Conservation (phyloP, 129 eudicot genomes). For the Pseudognaphalium luteoalbum region DNA sequence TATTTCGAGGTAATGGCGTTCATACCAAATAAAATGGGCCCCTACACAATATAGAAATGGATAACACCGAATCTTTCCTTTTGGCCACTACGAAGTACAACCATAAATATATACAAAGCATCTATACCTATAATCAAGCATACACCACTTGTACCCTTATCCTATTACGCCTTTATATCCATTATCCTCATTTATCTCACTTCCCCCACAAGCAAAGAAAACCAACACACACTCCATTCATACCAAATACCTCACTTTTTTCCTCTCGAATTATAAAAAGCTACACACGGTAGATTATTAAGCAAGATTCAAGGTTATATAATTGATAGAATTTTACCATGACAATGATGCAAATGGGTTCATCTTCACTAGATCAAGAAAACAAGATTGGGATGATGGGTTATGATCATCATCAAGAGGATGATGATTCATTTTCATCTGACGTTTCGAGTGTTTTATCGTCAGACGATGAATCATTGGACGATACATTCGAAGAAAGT, state of each 20-base stretch:
- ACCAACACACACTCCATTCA: background rate
- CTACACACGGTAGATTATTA: constrained; percentile 19
- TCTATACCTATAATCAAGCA: constrained; percentile 19
- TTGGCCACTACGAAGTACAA: constrained; percentile 26
- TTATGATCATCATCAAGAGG: constrained; percentile 23
- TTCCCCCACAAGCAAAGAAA: constrained; percentile 35
- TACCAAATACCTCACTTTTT: constrained; percentile 1
- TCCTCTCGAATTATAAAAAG: constrained; percentile 7
- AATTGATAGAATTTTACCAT: background rate
- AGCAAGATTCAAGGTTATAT: constrained; percentile 16
- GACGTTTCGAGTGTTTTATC: constrained; percentile 45
- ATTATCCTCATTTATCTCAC: constrained; percentile 15
- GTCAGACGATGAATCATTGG: constrained; percentile 44
- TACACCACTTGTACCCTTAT: constrained; percentile 39
- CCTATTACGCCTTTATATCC: constrained; percentile 32
- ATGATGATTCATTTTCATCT: constrained; percentile 30
- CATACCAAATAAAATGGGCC: constrained; percentile 37
- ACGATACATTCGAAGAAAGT: constrained; percentile 26
- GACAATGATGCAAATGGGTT: constrained; percentile 41
- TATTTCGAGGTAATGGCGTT: constrained; percentile 30
- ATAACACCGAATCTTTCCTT: constrained; percentile 55
- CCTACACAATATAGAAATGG: constrained; percentile 41
- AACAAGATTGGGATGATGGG: constrained; percentile 42
- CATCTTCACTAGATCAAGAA: constrained; percentile 43
- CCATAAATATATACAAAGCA: constrained; percentile 15